These are phyloP conservation scores for Dissophora ornata DNA, from an alignment of 192 early-diverging fungal genomes.

Conservation along the genomic window DNA sequence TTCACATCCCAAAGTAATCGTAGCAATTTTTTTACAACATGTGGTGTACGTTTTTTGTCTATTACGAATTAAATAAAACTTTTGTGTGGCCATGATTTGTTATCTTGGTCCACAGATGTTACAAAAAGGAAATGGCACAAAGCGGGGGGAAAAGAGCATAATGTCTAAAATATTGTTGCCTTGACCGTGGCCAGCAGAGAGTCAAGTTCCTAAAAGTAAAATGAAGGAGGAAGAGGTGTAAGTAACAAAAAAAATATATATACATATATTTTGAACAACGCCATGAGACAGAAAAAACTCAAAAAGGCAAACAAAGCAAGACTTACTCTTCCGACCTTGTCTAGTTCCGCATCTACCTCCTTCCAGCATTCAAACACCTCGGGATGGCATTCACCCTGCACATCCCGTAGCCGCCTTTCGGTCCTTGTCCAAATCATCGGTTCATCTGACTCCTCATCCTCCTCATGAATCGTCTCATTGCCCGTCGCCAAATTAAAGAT, in stretches of 20 bases:
- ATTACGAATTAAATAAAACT: no score
- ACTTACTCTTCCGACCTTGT: constrained; percentile 51
- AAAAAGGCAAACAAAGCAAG: background rate
- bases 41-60: no score
- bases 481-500: background rate
- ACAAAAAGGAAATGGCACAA: background rate
- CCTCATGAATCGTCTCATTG: background rate
- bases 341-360: constrained; percentile 47
- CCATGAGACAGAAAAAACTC: no score
- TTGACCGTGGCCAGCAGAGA: constrained; percentile 51
- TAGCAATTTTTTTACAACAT: no score
- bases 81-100: no score
- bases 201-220: constrained; percentile 30
- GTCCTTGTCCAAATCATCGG: constrained; percentile 43
- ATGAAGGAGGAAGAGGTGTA: background rate
- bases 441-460: constrained; percentile 6
- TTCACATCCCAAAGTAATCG: no score
- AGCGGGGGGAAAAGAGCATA: background rate
- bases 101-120: background rate
- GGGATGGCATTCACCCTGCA: constrained; percentile 40
- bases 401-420: constrained; percentile 33
- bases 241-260: background rate
- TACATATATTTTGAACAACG: no score
- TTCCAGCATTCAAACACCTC: constrained; percentile 53
- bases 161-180: constrained; percentile 37